Conservation (phyloP, 208 protist species). For the Leishmania braziliensis region DNA sequence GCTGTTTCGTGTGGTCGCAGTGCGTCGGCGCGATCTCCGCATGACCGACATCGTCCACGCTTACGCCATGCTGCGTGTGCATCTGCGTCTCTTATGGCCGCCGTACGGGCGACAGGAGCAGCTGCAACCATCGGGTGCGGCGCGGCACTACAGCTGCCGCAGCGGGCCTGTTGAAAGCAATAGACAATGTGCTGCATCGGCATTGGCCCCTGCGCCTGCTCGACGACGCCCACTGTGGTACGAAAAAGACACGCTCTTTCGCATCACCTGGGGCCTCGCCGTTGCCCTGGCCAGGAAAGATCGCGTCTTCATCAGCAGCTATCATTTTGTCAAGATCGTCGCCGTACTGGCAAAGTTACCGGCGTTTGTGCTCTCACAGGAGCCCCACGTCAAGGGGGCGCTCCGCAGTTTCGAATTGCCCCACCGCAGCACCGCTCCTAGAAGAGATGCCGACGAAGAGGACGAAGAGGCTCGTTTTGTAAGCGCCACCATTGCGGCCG, state of each 20-base stretch:
- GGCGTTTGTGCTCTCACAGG: conserved; percentile 43
- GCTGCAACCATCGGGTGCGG: background rate
- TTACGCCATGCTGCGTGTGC: conserved; percentile 74
- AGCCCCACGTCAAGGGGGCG: conserved; percentile 15
- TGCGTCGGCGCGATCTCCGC: conserved; percentile 47
- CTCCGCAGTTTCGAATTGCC: conserved; percentile 7
- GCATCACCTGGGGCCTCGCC: conserved; percentile 55
- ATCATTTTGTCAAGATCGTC: conserved; percentile 81
- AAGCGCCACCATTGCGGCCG: conserved; percentile 8
- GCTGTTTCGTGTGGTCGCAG: conserved; percentile 26
- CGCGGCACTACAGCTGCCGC: background rate
- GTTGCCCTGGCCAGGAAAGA: conserved; percentile 55
- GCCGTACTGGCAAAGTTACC: conserved; percentile 60
- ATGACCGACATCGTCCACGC: conserved; percentile 75
- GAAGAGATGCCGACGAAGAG: background rate
- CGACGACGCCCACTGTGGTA: conserved; percentile 18
- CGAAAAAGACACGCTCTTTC: conserved; percentile 47
- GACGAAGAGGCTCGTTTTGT: conserved; percentile 1
- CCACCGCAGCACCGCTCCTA: background rate
- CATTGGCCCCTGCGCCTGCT: background rate
- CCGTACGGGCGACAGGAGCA: conserved; percentile 22
- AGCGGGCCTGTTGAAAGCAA: no score
- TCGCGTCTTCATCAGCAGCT: conserved; percentile 59
- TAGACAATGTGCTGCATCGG: background rate
- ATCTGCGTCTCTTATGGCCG: conserved; percentile 52